Evolutionary conservation across 345 rosid species (phyloP).

Genomic region (Arabis alpina): DNA sequence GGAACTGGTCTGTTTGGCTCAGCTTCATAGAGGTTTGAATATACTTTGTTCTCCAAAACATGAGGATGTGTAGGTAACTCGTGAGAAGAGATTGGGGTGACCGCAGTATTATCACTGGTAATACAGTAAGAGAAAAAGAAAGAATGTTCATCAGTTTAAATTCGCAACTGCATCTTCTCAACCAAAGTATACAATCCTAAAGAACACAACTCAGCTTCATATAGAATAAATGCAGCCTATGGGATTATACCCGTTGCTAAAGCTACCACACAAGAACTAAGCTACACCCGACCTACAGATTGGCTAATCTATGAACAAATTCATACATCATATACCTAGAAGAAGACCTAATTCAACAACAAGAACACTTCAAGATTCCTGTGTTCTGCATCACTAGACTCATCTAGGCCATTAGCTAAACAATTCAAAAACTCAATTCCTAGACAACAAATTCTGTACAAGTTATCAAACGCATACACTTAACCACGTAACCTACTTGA

Average conservation of each 20-base stretch:
- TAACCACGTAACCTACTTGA: conserved; percentile 2
- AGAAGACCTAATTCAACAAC: conserved; percentile 6
- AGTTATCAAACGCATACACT: not conserved
- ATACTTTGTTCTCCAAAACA: conserved; percentile 43
- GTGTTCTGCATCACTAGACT: not conserved
- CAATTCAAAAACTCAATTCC: conserved; percentile 4
- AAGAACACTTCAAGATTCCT: not conserved
- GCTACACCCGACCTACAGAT: not conserved
- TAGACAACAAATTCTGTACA: not conserved
- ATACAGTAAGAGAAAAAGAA: not conserved
- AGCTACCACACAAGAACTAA: not conserved
- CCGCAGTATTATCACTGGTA: conserved; percentile 24
- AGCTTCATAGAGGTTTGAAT: conserved; percentile 38
- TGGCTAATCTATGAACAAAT: not conserved
- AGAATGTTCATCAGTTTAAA: conserved; percentile 16
- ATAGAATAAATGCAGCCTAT: not conserved
- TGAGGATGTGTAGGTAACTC: conserved; percentile 29
- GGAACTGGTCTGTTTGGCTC: conserved; percentile 45
- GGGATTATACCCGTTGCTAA: not conserved
- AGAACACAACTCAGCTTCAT: conserved; percentile 3
- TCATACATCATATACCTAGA: conserved; percentile 2
- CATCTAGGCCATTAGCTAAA: conserved; percentile 11
- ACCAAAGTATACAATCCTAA: not conserved
- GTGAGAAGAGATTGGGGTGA: conserved; percentile 28
- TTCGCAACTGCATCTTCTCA: not conserved